A percentile compares a stretch with the other conserved stretches of the same genome.
Evolutionary conservation across 164 flowering plant species (phyloP).

Genomic region (Santalum album): DNA sequence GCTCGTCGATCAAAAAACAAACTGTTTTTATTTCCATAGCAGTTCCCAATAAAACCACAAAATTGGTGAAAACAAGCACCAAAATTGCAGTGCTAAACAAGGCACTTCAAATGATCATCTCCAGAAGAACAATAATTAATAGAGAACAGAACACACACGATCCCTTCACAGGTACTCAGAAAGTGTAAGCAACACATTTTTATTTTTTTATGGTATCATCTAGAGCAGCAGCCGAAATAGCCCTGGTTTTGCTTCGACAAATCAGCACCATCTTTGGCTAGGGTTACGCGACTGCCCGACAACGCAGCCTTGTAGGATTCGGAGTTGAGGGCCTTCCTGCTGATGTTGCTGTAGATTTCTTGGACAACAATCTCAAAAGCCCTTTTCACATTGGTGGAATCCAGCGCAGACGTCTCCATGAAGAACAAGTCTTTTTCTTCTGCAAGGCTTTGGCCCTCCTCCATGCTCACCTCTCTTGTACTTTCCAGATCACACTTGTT

Average conservation of each 20-base stretch:
- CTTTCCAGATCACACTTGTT: conserved; percentile 48
- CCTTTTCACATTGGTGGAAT: conserved; percentile 32
- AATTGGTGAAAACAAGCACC: too few species aligned
- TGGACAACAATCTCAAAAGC: conserved; percentile 31
- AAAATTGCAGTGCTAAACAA: too few species aligned
- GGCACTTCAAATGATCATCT: too few species aligned
- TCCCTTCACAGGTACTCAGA: too few species aligned
- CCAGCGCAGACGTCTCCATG: conserved; percentile 45
- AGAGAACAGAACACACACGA: too few species aligned
- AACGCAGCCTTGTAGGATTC: conserved; percentile 27
- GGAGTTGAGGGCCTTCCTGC: conserved; percentile 27
- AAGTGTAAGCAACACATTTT: too few species aligned
- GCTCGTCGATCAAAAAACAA: too few species aligned
- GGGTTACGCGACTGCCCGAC: conserved; percentile 21
- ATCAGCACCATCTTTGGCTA: conserved; percentile 14
- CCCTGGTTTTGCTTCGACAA: conserved; percentile 12
- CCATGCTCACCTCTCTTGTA: conserved; percentile 34
- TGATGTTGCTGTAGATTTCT: conserved; percentile 27
- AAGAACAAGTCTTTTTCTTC: conserved; percentile 38
- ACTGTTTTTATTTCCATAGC: too few species aligned
- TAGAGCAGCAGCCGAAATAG: conserved; percentile 19
- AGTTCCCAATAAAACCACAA: too few species aligned
- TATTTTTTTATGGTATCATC: too few species aligned
- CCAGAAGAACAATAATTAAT: too few species aligned
- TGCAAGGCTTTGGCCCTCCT: conserved; percentile 31